Evolutionary conservation across 176 grass and related monocot genomes (phyloP).

Genomic region (Phyllostachys edulis): DNA sequence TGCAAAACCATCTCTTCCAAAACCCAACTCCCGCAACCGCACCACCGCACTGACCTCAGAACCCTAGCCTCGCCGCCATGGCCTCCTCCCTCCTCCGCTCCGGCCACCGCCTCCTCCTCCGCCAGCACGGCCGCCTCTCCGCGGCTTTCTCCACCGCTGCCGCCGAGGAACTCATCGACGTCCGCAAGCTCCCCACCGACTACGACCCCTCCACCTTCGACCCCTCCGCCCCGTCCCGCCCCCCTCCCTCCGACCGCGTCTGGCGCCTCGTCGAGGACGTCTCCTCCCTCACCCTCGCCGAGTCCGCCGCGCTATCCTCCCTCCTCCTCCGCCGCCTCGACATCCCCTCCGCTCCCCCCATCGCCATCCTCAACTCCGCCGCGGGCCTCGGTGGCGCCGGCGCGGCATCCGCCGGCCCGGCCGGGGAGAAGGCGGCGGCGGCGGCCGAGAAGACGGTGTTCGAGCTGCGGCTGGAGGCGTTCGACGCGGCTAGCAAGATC

Average conservation of each 20-base stretch:
- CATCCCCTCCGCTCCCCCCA: constrained; percentile 49
- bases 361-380: constrained; percentile 86
- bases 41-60: not conserved
- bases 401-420: constrained; percentile 6
- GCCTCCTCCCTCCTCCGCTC: constrained; percentile 65
- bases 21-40: not conserved
- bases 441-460: constrained; percentile 91
- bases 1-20: not conserved
- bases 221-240: constrained; percentile 46
- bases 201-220: constrained; percentile 68
- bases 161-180: constrained; percentile 53
- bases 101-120: constrained; percentile 43
- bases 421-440: constrained; percentile 48
- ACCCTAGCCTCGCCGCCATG: constrained; percentile 51
- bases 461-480: constrained; percentile 76
- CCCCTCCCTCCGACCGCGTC: constrained; percentile 76
- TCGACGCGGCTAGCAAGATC: constrained; percentile 88
- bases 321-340: constrained; percentile 60
- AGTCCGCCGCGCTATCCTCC: constrained; percentile 60
- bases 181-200: constrained; percentile 70
- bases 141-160: constrained; percentile 30
- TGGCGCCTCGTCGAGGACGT: constrained; percentile 96
- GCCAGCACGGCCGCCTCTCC: constrained; percentile 5
- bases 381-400: constrained; percentile 45
- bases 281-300: constrained; percentile 62